phyloP scores from a whole-genome alignment of 495 filamentous ascomycete species.

The Podospora pseudocomata region DNA sequence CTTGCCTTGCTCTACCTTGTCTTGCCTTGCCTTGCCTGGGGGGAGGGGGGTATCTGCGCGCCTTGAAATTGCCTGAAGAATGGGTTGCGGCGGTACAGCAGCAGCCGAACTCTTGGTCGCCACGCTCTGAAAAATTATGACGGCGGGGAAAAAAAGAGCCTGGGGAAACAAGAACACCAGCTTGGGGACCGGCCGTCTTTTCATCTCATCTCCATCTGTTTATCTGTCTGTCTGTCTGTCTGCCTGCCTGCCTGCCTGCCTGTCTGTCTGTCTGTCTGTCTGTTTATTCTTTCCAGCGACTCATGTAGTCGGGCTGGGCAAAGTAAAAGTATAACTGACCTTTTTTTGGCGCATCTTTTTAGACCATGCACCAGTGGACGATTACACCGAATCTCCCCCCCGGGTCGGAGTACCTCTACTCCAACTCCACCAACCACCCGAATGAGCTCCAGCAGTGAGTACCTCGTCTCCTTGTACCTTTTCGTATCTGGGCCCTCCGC shows the following conservation, averaged over 20 bases:
- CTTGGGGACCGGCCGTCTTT: not conserved
- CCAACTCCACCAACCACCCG: conserved; percentile 46
- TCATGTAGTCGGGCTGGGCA: conserved; percentile 8
- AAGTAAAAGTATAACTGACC: conserved; percentile 19
- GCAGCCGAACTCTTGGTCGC: conserved; percentile 18
- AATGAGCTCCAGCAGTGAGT: conserved; percentile 50
- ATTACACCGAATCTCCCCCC: conserved; percentile 48
- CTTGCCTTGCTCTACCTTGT: not conserved
- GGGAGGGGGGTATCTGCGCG: conserved; percentile 5
- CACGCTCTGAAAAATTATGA: conserved; percentile 23
- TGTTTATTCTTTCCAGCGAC: conserved; percentile 2
- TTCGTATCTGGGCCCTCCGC: conserved; percentile 32
- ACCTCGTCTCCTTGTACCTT: conserved; percentile 44
- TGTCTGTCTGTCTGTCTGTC: too few relatives aligned
- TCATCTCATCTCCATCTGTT: conserved; percentile 2
- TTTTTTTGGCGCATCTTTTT: conserved; percentile 23
- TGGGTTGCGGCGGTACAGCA: conserved; percentile 15
- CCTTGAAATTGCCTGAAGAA: conserved; percentile 26
- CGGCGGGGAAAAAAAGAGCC: conserved; percentile 7
- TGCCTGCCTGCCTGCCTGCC: not conserved
- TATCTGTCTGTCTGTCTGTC: not conserved
- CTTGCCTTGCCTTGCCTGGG: not conserved
- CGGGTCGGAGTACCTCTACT: conserved; percentile 47
- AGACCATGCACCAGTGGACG: conserved; percentile 54
- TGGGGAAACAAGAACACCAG: not conserved